Base-by-base conservation (phyloP, 768 basidiomycete species). In the Coprinopsis sp. region DNA sequence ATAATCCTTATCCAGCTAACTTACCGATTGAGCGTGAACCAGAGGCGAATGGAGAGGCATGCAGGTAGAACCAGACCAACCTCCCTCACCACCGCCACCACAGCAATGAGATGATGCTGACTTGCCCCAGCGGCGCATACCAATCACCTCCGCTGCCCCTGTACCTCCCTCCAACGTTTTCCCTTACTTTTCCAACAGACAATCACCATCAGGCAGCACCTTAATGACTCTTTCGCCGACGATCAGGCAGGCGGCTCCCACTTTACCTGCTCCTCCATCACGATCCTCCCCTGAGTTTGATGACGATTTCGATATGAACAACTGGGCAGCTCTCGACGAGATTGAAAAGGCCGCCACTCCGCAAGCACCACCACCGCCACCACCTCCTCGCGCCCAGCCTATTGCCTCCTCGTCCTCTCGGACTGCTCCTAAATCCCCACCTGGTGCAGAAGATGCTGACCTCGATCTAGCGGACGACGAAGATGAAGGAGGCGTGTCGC, bases 21-120 rank as follows among this genome's bases (percentile, higher is more conserved):
- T 37, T 56, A 33, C 53, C 65, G 27, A 58, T 63, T 3, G 57
- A 58, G 44, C 56, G 54, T 24, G 39, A 46, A 37, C 53, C 54
- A 23, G 46, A n/a, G n/a, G 44, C n/a, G 36, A 36, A 43, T n/a
- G n/a, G 25, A 37, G 40, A 49, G 11, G 22, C 25, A 31, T 8
- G 10, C 30, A 37, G 21, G 43, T 33, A 1, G 37, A 50, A 42
- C 59, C 53, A 22, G 51, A 27, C 46, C 49, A 37, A 44, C 67
- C 64, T 13, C 64, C 61, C 18, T 55, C 62, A 1, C 57, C 64
- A 19, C 49, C 38, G 55, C 19, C 41, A 46, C 13, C 49, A 51
- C 59, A 61, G 21, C n/a, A n/a, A n/a, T 60, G 68, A n/a, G n/a
- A 74, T 33, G 72, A 74, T 46, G 58, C 60, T 33, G 62, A 69